Base-by-base conservation (phyloP, 176 grass and related monocot genomes). In the Musa troglodytarum region DNA sequence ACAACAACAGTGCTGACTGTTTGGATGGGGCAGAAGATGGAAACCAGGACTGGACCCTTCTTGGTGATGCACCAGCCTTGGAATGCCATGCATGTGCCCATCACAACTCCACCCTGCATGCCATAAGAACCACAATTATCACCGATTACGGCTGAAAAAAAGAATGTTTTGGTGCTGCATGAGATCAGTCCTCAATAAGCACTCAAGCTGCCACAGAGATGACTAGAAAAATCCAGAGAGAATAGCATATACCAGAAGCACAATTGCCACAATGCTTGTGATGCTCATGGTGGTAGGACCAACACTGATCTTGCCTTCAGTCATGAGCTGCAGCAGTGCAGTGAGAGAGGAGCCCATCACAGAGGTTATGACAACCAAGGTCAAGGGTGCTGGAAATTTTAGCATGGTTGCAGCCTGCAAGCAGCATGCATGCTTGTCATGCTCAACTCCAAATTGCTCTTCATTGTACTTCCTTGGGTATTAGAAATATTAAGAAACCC, bases 21-120 rank as follows among this genome's bases (percentile, higher is more conserved):
- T 78, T 92, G 89, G 8, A 88, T 77, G 4, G 89, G 89, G 0
- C 78, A 85, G 22, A 92, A 88, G 53, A 92, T 86, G 0, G 86
- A 82, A 59, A 88, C 81, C n/a, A 92, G 76, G 34, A 92, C 81
- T 0, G 86, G 89, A 0, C 89, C 89, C 69, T 84, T 92, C 50
- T 54, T 84, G 12, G 71, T 69, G 14, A 88, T 17, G 78, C 86
- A 81, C 89, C 89, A 92, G 28, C 74, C 49, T 74, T 88, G 89
- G 50, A 88, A 86, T 63, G 69, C 78, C 0, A 79, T 3, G 76
- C 83, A 82, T 11, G 58, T 56, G 1, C 86, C 89, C 0, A 43
- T 34, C 17, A 79, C 8, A 1, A 67, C 52, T 72, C 89, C 89
- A 13, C 86, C 89, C 88, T 88, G 62, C 11, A 73, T 80, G 15